Evolutionary conservation across 805 yeast species (phyloP), one percentile per base, ranked within the genome.

Genomic region (Candida patagonica): DNA sequence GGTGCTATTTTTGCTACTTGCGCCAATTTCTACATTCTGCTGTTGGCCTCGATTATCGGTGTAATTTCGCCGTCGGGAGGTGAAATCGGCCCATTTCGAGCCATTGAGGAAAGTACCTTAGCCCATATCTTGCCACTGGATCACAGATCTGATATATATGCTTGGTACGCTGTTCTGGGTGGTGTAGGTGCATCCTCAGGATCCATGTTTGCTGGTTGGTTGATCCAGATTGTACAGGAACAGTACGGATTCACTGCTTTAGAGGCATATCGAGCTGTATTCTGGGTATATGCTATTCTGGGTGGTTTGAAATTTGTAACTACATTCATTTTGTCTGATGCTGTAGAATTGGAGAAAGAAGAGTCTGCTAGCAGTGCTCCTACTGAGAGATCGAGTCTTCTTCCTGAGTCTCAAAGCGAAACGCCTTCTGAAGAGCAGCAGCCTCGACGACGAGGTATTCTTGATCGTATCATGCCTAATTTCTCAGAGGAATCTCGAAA

Each of bases 51-150:
- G 1, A 54, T 69, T 12, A 31, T 69, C 8, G 80, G 80, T 2
- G 68, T 73, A n/a, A 60, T 74, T 19, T 71, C 78, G 1, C 76
- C 78, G 2, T 60, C 69, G n/a, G 80, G 80, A 3, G 70, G 69
- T 5, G 80, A 74, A 43, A 74, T 71, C 19, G 78, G 79, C 0
- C 76, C 79, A 1, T 74, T 73, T 54, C 59, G 77, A 43, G 67
- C 76, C 6, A 58, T 74, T n/a, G 80, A 74, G 48, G 78, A 73
- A 45, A 61, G 73, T 23, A 54, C 71, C 1, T 59, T 74, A 26
- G 75, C 78, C 0, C 68, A 73, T 13, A 51, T 74, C 42, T 61
- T 65, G 4, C 54, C 63, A 5, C 49, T 60, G 12, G 62, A 60
- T 8, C 57, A 66, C 23, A 54, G 78, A 39, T 63, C 78, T 0